Conservation (phyloP, 2,329 filamentous ascomycete species). For the Pseudogymnoascus sp. region DNA sequence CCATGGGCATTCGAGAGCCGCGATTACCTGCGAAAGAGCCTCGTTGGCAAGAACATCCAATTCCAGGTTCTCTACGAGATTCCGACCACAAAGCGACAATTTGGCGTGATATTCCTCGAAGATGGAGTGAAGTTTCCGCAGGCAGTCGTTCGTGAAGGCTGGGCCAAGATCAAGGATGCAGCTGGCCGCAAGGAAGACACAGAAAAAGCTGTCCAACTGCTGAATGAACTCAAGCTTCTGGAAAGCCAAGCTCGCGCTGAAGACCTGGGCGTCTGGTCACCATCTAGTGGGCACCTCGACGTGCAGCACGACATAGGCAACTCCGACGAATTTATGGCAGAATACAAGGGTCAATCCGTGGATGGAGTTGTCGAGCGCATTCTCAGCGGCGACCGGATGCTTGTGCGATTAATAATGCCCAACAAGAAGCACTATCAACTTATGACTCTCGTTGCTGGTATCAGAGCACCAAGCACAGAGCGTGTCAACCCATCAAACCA, state of each 20-base stretch:
- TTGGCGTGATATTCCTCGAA: conserved; percentile 69
- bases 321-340: conserved; percentile 64
- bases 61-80: conserved; percentile 84
- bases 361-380: conserved; percentile 86
- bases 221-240: conserved; percentile 69
- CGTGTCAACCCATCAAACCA: conserved; percentile 61
- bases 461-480: conserved; percentile 84
- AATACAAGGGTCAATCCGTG: conserved; percentile 77
- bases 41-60: conserved; percentile 78
- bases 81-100: conserved; percentile 77
- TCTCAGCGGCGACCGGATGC: conserved; percentile 80
- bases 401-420: conserved; percentile 70
- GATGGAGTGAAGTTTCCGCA: conserved; percentile 74
- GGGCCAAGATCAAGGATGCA: conserved; percentile 89
- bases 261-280: conserved; percentile 72
- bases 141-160: conserved; percentile 75
- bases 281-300: conserved; percentile 56
- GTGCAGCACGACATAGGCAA: conserved; percentile 74
- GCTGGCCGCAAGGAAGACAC: conserved; percentile 85
- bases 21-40: conserved; percentile 76
- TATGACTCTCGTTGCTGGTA: conserved; percentile 79
- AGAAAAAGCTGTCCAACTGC: conserved; percentile 59
- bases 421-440: conserved; percentile 76
- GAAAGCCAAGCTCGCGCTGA: conserved; percentile 72
- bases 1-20: conserved; percentile 89